A percentile compares a stretch with the other conserved stretches of the same genome.
Evolutionary conservation across 1,139 yeast genomes (phyloP).

Genomic region (Hemisphaericaspora xylanilytica): DNA sequence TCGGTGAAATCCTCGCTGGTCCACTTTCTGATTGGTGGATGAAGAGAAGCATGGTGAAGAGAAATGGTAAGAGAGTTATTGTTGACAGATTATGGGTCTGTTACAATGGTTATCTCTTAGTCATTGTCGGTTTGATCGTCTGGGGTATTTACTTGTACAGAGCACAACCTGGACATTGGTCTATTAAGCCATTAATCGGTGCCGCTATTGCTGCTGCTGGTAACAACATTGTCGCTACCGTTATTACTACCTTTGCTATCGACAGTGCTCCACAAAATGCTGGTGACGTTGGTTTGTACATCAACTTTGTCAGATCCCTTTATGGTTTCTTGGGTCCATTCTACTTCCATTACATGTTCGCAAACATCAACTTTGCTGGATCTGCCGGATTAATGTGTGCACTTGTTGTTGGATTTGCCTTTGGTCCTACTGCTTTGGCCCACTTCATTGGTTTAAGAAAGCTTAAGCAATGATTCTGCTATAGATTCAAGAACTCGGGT

Average conservation of each 20-base stretch:
- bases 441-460: slow-evolving; percentile 11
- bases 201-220: slow-evolving; percentile 24
- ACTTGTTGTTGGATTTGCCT: slow-evolving; percentile 11
- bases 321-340: slow-evolving; percentile 24
- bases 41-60: slow-evolving; percentile 13
- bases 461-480: neutral
- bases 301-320: slow-evolving; percentile 16
- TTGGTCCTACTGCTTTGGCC: slow-evolving; percentile 7
- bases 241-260: slow-evolving; percentile 19
- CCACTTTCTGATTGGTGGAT: slow-evolving; percentile 27
- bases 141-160: slow-evolving; percentile 21
- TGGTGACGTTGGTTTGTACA: slow-evolving; percentile 17
- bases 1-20: slow-evolving; percentile 26
- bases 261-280: slow-evolving; percentile 16
- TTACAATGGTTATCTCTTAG: slow-evolving; percentile 20
- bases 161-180: slow-evolving; percentile 20
- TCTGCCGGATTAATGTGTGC: slow-evolving; percentile 17
- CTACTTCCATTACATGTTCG: slow-evolving; percentile 24
- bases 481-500: neutral
- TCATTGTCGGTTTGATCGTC: slow-evolving; percentile 22
- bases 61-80: slow-evolving; percentile 16
- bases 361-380: slow-evolving; percentile 13
- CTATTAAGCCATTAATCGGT: slow-evolving; percentile 24
- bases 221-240: slow-evolving; percentile 23
- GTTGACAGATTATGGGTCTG: slow-evolving; percentile 22